Evolutionary conservation across 257 asterid species (phyloP), one percentile per base, ranked within the genome.

Genomic region (Datura wrightii): DNA sequence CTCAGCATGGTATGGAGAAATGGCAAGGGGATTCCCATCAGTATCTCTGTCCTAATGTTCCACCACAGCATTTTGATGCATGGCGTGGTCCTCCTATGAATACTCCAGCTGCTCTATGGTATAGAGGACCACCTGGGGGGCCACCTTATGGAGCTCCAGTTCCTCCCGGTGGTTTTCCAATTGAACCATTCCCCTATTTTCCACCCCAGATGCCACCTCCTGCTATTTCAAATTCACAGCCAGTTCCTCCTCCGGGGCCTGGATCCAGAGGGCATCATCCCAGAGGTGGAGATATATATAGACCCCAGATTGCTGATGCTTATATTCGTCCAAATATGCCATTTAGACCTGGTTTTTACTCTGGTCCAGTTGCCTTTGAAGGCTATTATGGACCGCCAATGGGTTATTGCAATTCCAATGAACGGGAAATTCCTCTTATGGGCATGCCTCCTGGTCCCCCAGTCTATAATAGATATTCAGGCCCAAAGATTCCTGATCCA

Each of bases 221-320:
- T 4, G 89, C 90, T 88, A 89, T 93, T 82, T 90, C 93, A 60
- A 92, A 94, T 86, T 78, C 94, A 74, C 98, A 92, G 90, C 87
- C 97, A 42, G 94, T 60, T 59, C 92, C 90, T 60, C 89, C 92
- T 54, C 90, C 90, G 3, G 94, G 91, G 69, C 83, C 87, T 88
- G 92, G 95, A 86, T 95, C 97, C 83, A 90, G 97, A 85, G 99
- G 99, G 56, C 97, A 91, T 87, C 97, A 91, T 76, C 94, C 97
- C 1, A 91, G 91, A 87, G 93, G 90, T 84, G 97, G 97, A 83
- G 98, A 97, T 86, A 78, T 93, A 54, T 94, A 89, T 91, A 90
- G 97, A 87, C 93, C 97, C 18, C 97, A 91, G 79, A 88, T 91
- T 86, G 92, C 92, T 55, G 99, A 97, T 62, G 90, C 93, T 85